phyloP scores from a whole-genome alignment of 345 rosid species.

The Heritiera littoralis region DNA sequence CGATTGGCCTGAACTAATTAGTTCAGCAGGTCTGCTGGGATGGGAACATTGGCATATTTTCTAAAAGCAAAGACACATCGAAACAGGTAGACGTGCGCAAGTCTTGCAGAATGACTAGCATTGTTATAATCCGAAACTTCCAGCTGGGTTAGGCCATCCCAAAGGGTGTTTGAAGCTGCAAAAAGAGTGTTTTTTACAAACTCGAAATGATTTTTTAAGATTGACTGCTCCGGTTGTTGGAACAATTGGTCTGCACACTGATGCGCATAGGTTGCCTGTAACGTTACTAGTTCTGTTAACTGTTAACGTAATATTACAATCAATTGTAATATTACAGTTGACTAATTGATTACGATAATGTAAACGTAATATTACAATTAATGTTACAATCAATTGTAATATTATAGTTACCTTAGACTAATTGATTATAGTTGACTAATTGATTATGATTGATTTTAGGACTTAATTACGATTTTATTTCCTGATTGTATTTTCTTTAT shows the following conservation, averaged over 20 bases:
- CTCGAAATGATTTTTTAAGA: not conserved
- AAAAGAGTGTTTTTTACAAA: constrained; percentile 22
- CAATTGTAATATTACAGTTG: no score
- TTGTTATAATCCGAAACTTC: constrained; percentile 15
- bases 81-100: not conserved
- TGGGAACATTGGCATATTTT: not conserved
- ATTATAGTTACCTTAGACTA: no score
- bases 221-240: not conserved
- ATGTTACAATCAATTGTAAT: no score
- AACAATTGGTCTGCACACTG: constrained; percentile 14
- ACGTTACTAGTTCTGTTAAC: no score
- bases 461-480: no score
- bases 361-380: no score
- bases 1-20: constrained; percentile 24
- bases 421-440: no score
- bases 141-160: constrained; percentile 23
- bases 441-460: no score
- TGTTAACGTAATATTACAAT: no score
- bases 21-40: constrained; percentile 10
- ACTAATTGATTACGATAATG: no score
- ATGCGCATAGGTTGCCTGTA: constrained; percentile 9
- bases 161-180: constrained; percentile 18
- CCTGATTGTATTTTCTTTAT: no score
- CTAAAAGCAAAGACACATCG: constrained; percentile 18
- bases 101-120: constrained; percentile 2